Evolutionary conservation across 257 asterid species (phyloP).

Genomic region (Cynanchum wilfordii): DNA sequence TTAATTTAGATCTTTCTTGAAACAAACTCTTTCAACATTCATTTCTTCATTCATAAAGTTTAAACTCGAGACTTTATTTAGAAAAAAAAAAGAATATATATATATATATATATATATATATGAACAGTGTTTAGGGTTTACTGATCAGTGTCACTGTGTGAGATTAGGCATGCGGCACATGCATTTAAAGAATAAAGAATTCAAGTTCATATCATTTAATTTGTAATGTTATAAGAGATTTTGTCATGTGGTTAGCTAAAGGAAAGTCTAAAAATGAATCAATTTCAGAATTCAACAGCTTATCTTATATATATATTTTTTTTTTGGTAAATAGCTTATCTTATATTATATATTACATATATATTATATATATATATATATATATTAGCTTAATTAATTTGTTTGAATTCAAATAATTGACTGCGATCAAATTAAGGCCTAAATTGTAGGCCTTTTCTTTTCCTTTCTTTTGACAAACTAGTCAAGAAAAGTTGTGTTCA

Average conservation of each 20-base stretch:
- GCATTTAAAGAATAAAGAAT: conserved; percentile 1
- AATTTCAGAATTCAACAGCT: background rate
- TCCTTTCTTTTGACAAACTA: too few relatives aligned
- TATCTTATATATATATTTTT: too few relatives aligned
- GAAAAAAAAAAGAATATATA: too few relatives aligned
- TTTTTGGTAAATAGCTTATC: too few relatives aligned
- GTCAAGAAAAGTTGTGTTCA: too few relatives aligned
- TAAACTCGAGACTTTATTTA: too few relatives aligned
- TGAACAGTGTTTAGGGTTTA: background rate
- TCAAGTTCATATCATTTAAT: background rate
- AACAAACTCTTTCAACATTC: too few relatives aligned
- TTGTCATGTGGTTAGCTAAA: background rate
- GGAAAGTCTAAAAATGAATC: background rate
- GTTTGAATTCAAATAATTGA: background rate
- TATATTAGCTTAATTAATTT: background rate
- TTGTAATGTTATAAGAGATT: background rate
- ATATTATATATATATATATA: background rate
- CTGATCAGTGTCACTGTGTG: background rate
- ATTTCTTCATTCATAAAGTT: too few relatives aligned
- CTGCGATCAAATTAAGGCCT: background rate
- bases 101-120: too few relatives aligned
- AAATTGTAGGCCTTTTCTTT: too few relatives aligned
- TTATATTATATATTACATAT: background rate
- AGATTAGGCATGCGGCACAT: background rate
- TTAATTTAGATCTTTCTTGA: too few relatives aligned